Percentiles rank a stretch among this genome's conserved stretches.
Evolutionary conservation across 805 yeast genomes (phyloP).

Genomic region (Spathaspora sp.): DNA sequence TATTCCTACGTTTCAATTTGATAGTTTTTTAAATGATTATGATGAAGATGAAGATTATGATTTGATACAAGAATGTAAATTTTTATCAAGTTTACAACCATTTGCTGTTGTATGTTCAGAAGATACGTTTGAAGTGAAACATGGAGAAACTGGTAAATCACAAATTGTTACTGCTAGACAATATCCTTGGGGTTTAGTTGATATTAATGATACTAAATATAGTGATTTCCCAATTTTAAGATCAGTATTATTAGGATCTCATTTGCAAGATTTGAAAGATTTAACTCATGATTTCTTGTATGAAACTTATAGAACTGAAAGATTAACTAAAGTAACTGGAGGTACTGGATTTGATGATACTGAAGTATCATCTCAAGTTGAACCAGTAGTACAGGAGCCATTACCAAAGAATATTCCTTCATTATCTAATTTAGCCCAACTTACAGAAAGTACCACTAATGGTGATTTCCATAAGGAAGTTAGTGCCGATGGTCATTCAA

Average conservation of each 20-base stretch:
- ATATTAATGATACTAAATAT: constrained; percentile 48
- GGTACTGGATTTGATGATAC: constrained; percentile 6
- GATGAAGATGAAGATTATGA: constrained; percentile 79
- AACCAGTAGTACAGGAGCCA: constrained; percentile 19
- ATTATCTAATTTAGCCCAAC: constrained; percentile 59
- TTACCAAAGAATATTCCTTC: constrained; percentile 43
- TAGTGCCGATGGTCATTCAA: constrained; percentile 13
- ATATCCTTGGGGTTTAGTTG: constrained; percentile 75
- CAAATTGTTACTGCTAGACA: constrained; percentile 51
- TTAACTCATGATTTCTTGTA: constrained; percentile 72
- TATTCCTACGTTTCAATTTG: constrained; percentile 78
- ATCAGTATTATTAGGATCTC: constrained; percentile 77
- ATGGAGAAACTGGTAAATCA: constrained; percentile 40
- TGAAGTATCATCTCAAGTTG: constrained; percentile 21
- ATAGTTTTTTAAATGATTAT: constrained; percentile 40
- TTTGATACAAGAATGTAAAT: constrained; percentile 64
- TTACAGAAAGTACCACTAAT: constrained; percentile 22
- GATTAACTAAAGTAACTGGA: constrained; percentile 59
- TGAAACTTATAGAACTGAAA: constrained; percentile 77
- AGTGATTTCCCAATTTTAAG: constrained; percentile 58
- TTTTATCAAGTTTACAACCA: constrained; percentile 63
- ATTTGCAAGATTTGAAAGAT: constrained; percentile 76
- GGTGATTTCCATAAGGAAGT: constrained; percentile 4
- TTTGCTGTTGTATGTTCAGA: constrained; percentile 72
- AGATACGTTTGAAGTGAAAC: constrained; percentile 43